These are phyloP conservation scores for Bacidia rubella DNA, from an alignment of 495 filamentous ascomycete species.

Conservation along the genomic window DNA sequence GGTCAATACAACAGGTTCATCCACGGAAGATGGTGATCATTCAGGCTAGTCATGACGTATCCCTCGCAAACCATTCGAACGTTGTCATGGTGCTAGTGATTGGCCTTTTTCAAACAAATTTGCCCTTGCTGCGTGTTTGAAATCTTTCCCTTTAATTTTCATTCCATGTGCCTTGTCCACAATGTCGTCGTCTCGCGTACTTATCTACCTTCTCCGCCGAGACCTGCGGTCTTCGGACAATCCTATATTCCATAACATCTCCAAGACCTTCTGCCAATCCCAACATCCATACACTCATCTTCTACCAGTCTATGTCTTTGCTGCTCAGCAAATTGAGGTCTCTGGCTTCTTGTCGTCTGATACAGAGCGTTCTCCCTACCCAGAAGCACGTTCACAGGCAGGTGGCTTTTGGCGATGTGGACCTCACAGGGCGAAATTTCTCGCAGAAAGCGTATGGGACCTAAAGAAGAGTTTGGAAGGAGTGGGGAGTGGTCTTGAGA, in stretches of 20 bases:
- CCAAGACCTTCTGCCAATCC: constrained; percentile 23
- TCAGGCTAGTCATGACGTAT: background rate
- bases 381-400: constrained; percentile 40
- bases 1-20: too few relatives aligned
- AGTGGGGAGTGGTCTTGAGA: constrained; percentile 42
- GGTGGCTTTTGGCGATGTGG: constrained; percentile 55
- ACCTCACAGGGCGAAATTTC: constrained; percentile 50
- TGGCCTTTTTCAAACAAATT: too few relatives aligned
- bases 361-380: constrained; percentile 36
- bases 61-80: background rate
- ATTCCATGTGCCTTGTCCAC: background rate
- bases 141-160: too few relatives aligned
- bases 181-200: constrained; percentile 27
- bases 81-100: background rate
- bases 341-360: constrained; percentile 44
- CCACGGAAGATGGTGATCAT: background rate
- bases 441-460: constrained; percentile 55
- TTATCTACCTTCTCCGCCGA: constrained; percentile 50
- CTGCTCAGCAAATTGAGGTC: constrained; percentile 53
- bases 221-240: constrained; percentile 59
- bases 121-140: too few relatives aligned
- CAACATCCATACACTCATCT: constrained; percentile 48
- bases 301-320: constrained; percentile 51
- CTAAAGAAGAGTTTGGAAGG: constrained; percentile 42
- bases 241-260: constrained; percentile 45